phyloP scores from a whole-genome alignment of 192 early-diverging fungal genomes.

The Gryganskiella cystojenkinii region DNA sequence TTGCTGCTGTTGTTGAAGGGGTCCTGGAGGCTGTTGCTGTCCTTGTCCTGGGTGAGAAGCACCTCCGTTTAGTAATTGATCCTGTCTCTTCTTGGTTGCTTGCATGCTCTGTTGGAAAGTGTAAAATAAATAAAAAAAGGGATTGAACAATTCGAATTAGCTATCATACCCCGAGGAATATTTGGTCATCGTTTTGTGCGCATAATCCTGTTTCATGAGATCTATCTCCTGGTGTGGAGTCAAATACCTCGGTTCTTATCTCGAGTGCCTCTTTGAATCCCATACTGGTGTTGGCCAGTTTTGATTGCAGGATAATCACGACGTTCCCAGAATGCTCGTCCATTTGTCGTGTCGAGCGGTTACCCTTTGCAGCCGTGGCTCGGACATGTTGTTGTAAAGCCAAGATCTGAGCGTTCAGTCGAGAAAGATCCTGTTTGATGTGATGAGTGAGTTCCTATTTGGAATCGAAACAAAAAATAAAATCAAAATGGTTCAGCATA shows the following conservation, averaged over 20 bases:
- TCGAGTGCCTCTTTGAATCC: conserved; percentile 97
- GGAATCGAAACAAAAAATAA: conserved; percentile 11
- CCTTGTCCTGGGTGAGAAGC: not conserved
- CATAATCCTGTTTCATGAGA: too few species aligned
- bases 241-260: conserved; percentile 74
- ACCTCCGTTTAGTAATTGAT: conserved; percentile 29
- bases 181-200: too few species aligned
- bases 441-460: conserved; percentile 86
- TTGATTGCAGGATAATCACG: conserved; percentile 90
- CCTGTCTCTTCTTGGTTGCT: conserved; percentile 43
- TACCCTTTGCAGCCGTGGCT: conserved; percentile 64
- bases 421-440: conserved; percentile 96
- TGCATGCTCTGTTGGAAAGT: conserved; percentile 48
- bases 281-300: conserved; percentile 88
- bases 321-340: conserved; percentile 95
- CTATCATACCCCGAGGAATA: too few species aligned
- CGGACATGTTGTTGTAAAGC: conserved; percentile 81
- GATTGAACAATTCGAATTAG: too few species aligned
- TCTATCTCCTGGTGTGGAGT: too few species aligned
- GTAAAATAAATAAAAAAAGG: too few species aligned
- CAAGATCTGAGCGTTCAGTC: conserved; percentile 92
- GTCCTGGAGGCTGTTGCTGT: conserved; percentile 2
- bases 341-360: conserved; percentile 79
- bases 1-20: conserved; percentile 18
- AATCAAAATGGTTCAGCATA: not conserved